A percentile compares a stretch with the other conserved stretches of the same genome.
These are phyloP conservation scores for Panicum hallii DNA, from an alignment of 202 grass and related monocot species.

Conservation along the genomic window DNA sequence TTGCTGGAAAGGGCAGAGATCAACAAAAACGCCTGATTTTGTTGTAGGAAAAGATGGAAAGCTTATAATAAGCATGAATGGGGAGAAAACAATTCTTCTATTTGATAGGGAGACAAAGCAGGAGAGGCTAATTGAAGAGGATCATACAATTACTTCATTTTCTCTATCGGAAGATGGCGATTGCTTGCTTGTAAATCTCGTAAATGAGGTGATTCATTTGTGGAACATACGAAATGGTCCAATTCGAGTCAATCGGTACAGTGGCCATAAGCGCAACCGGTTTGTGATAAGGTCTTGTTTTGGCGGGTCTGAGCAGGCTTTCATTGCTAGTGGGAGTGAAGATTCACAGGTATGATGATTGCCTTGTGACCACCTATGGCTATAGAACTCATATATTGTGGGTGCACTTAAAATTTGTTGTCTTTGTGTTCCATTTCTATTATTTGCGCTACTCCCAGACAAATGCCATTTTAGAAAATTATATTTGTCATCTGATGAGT, in stretches of 20 bases:
- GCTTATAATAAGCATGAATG: conserved; percentile 70
- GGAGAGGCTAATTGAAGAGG: conserved; percentile 78
- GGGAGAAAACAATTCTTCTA: conserved; percentile 66
- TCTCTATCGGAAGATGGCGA: conserved; percentile 85
- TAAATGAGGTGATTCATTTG: conserved; percentile 81
- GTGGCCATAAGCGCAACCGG: conserved; percentile 74
- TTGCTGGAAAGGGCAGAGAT: conserved; percentile 67
- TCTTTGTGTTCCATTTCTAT: conserved; percentile 19
- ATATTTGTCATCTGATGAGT: conserved; percentile 9
- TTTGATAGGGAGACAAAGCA: conserved; percentile 73
- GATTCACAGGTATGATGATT: conserved; percentile 78
- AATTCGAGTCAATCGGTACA: conserved; percentile 64
- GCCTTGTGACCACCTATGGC: not conserved
- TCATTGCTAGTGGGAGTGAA: conserved; percentile 96
- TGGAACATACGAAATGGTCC: conserved; percentile 80
- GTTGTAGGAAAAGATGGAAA: conserved; percentile 67
- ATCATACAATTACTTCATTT: conserved; percentile 75
- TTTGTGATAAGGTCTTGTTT: conserved; percentile 96
- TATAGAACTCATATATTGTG: conserved; percentile 9
- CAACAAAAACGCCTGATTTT: conserved; percentile 65
- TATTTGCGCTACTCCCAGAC: not conserved
- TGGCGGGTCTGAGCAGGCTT: conserved; percentile 89
- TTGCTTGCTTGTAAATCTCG: conserved; percentile 86
- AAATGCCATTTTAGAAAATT: not conserved
- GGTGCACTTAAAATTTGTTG: conserved; percentile 18